Evolutionary conservation across 129 eudicot genomes (phyloP), one percentile per base, ranked within the genome.

Genomic region (Scalesia atractyloides): DNA sequence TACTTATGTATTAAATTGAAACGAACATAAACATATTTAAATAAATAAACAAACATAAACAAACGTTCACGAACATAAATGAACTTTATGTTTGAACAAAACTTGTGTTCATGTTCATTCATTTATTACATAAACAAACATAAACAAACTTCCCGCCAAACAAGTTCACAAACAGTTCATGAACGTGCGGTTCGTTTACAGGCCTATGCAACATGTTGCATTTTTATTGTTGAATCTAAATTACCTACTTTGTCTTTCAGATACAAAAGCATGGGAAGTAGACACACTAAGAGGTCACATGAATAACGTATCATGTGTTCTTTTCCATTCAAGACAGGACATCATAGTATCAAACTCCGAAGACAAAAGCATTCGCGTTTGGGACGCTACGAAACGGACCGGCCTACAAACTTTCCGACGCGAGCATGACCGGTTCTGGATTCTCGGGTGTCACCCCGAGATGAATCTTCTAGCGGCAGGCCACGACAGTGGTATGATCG

Each of bases 221-320:
- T 64, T 36, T 34, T 64, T 64, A 39, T 18, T 41, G 52, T 63
- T 64, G 9, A 74, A 64, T 74, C 30, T 66, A 44, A 66, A 63
- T 53, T 67, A 14, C 46, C 5, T n/a, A 54, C 49, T 14, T 67
- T 56, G 17, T 48, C 62, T 79, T 44, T 48, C 87, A 88, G 96
- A 88, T 76, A 83, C 96, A 61, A 88, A 88, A 80, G 96, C 96
- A 22, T 88, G 96, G 96, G 96, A 88, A 76, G 96, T 88, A 50
- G 96, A 88, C 79, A 88, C 96, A 12, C 72, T 88, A 78, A 78
- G 95, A 85, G 95, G 95, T 34, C 95, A 88, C 80, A 88, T 85
- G 95, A 88, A 88, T 68, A 88, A 88, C 64, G 96, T 88, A 14
- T 88, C 96, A 20, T 88, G 96, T 64, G 96, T 88, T 71, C 80